Evolutionary conservation across 208 protist genomes (phyloP), one percentile per base, ranked within the genome.

Genomic region (Acanthamoeba royreba): DNA sequence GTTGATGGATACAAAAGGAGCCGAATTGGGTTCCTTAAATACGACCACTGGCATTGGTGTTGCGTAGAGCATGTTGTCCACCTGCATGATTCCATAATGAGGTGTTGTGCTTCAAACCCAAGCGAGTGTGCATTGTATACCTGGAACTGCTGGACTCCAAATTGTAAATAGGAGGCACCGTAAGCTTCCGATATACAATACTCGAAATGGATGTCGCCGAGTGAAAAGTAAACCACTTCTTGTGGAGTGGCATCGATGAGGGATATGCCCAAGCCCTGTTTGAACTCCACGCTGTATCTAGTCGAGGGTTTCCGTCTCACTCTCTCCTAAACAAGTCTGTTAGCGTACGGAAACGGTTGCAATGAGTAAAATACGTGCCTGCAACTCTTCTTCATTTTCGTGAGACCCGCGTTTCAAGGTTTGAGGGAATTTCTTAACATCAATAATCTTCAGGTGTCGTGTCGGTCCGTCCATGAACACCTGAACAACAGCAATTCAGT

Each of bases 1-100:
- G 11, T 33, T 28, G 17, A 74, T 43, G 42, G 35, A 17, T 9
- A 92, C 38, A 45, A 92, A 92, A 22, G 87, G 87, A n/a, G 40
- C 42, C 4, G 45, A 28, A 22, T 92, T 83, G 15, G 42, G 87
- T 22, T 92, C 58, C 42, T 81, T 74, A 45, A 63, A 77, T 22
- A 92, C 52, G 35, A 94, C 92, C 42, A 94, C 63, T 22, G 92
- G 83, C 19, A 69, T 43, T 22, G 72, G 92, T 25, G 92, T 88
- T 4, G 43, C 42, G 33, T 72, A 88, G 46, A 94, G 74, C 61
- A 69, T 47, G 92, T 94, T 94, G 43, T 94, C 92, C 33, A 94
- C 43, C 83, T 93, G 91, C 72, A 87, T n/a, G n/a, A n/a, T n/a
- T n/a, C n/a, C n/a, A n/a, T n/a, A n/a, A 28, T 31, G 0, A 77